phyloP scores from a whole-genome alignment of 805 yeast species.

The Cyberlindnera xishuangbannaensis region DNA sequence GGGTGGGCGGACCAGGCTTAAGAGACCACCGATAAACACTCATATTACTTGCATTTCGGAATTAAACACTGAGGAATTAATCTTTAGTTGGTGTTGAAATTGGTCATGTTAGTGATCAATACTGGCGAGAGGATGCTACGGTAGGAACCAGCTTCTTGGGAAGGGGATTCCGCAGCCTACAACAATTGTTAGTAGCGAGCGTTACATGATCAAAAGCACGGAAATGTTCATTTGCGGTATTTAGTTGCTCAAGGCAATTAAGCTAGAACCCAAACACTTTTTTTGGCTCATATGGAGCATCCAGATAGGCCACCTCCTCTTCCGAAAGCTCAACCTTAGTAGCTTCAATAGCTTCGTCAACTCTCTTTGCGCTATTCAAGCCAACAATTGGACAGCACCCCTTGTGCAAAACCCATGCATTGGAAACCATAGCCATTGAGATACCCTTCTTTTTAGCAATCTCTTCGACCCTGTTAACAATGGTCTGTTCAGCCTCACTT shows the following conservation, averaged over 20 bases:
- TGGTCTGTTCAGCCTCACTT: constrained; percentile 23
- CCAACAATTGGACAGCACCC: constrained; percentile 53
- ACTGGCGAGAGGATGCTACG: no score
- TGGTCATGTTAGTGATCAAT: background rate
- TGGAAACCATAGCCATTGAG: constrained; percentile 47
- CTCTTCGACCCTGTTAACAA: constrained; percentile 45
- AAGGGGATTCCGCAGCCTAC: no score
- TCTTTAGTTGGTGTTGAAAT: background rate
- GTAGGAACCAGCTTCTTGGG: no score
- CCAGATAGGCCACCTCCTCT: constrained; percentile 12
- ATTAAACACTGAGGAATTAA: no score
- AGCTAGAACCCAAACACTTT: constrained; percentile 1
- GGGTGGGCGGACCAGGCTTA: no score
- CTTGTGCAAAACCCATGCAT: constrained; percentile 46
- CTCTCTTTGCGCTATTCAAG: constrained; percentile 37
- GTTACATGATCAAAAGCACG: background rate
- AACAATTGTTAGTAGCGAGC: background rate
- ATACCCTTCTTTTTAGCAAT: constrained; percentile 40
- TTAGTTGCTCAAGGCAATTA: background rate
- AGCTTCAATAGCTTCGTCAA: constrained; percentile 46
- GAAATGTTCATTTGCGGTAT: background rate
- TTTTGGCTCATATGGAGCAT: constrained; percentile 14
- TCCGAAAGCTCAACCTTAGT: constrained; percentile 7
- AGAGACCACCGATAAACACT: no score
- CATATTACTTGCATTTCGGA: no score